A percentile compares a stretch with the other conserved stretches of the same genome.
phyloP scores from a whole-genome alignment of 2,329 filamentous ascomycete genomes.

The Diaporthe australafricana region DNA sequence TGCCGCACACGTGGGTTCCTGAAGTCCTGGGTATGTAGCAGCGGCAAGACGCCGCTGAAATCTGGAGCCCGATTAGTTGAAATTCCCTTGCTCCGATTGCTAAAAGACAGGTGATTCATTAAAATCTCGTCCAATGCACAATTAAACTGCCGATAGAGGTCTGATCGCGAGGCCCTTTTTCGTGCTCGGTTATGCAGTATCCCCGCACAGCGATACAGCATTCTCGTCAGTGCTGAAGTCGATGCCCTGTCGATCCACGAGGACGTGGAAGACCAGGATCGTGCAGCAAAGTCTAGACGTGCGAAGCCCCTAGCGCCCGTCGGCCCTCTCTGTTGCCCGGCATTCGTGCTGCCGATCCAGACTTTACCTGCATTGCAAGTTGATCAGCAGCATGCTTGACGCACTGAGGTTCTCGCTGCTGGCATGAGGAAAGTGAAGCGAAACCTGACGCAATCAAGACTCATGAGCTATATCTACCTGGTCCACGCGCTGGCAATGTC shows the following conservation, averaged over 20 bases:
- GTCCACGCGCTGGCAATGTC: not conserved
- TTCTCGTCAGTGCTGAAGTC: not conserved
- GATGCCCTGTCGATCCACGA: constrained; percentile 9
- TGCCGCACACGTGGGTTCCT: too few species aligned
- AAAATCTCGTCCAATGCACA: not conserved
- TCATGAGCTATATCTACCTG: not conserved
- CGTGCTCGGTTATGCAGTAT: not conserved
- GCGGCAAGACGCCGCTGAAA: not conserved
- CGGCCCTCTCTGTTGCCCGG: not conserved
- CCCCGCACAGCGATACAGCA: not conserved
- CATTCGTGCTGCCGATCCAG: too few species aligned
- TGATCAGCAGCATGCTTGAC: too few species aligned
- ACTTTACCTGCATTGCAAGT: too few species aligned
- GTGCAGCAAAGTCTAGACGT: not conserved
- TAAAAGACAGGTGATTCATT: not conserved
- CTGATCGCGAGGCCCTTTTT: constrained; percentile 8
- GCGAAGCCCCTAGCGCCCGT: not conserved
- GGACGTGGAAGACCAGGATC: not conserved
- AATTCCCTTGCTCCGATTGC: not conserved
- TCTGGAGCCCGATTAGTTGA: not conserved
- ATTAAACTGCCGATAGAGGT: constrained; percentile 9
- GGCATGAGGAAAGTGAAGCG: not conserved
- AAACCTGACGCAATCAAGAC: not conserved
- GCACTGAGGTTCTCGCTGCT: not conserved
- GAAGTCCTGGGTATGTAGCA: too few species aligned